Evolutionary conservation across 495 filamentous ascomycete species (phyloP), one percentile per base, ranked within the genome.

Genomic region (Thermochaetoides thermophila): DNA sequence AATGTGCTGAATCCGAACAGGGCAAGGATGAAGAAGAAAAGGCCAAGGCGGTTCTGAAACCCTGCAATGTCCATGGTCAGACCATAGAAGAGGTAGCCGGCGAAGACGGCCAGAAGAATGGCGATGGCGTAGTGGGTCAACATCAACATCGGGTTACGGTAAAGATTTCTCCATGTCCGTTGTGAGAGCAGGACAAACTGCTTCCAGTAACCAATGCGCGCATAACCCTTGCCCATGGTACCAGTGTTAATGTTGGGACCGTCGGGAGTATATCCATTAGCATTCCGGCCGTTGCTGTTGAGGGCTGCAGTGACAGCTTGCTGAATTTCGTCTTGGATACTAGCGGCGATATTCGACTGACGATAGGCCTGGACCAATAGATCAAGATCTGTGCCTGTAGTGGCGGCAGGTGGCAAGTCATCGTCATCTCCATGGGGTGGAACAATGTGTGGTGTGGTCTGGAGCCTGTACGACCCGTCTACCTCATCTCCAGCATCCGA

Each of bases 51-150:
- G 55, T 99, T 96, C 54, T 99, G 89, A 69, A 99, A 99, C 28
- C 89, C 91, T 37, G 81, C 75, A 49, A 99, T 93, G 49, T 96
- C 83, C 51, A 91, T 81, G 14, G 82, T 93, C 40, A 99, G 60
- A 6, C 91, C 89, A 42, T 94, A 99, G 66, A 95, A 99, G 15
- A 99, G 73, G 53, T 76, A 95, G 12, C 89, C 89, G 20, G 84
- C 85, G 31, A 99, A 75, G 17, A 94, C 86, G 12, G 86, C 89
- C 9, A 99, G 71, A 1, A 96, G 59, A 40, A 99, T 95, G 14
- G 89, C 82, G 43, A 95, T 96, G n/a, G 86, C 87, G 53, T 99
- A 99, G 60, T 99, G 89, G 0, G 91, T 93, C 29, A 99, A 69
- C 89, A 99, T 99, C 28, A 99, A 61, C 75, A 95, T 85, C 12